These are phyloP conservation scores for Pythium dissimile DNA, from an alignment of 352 stramenopile genomes.

Conservation along the genomic window DNA sequence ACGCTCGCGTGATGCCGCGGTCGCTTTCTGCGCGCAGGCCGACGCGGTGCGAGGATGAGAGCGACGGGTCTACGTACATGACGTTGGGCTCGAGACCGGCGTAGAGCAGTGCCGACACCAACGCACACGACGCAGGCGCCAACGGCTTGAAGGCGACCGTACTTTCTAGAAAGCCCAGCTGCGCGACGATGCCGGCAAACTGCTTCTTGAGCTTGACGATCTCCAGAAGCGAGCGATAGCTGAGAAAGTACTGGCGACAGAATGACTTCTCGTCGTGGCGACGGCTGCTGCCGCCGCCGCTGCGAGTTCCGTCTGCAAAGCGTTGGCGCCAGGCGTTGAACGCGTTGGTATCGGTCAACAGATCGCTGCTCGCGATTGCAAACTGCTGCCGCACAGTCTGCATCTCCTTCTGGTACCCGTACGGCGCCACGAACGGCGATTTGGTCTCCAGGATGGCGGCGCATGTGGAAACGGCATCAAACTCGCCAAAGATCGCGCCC, in stretches of 20 bases:
- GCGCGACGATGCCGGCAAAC: slow-evolving; percentile 57
- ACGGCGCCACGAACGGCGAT: slow-evolving; percentile 79
- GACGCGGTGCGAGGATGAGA: slow-evolving; percentile 23
- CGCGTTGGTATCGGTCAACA: slow-evolving; percentile 76
- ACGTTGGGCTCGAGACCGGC: slow-evolving; percentile 92
- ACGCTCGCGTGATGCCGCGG: slow-evolving; percentile 41
- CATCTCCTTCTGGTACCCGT: slow-evolving; percentile 67
- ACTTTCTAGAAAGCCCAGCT: slow-evolving; percentile 57
- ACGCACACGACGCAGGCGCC: slow-evolving; percentile 43
- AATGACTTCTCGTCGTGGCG: slow-evolving; percentile 48
- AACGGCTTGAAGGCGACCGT: slow-evolving; percentile 23
- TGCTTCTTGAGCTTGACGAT: slow-evolving; percentile 76
- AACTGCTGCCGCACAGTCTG: slow-evolving; percentile 60
- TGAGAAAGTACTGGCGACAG: slow-evolving; percentile 68
- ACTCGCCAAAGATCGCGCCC: slow-evolving; percentile 91
- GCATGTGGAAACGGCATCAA: slow-evolving; percentile 61
- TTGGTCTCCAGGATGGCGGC: slow-evolving; percentile 76
- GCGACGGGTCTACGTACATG: slow-evolving; percentile 59
- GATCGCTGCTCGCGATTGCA: slow-evolving; percentile 51
- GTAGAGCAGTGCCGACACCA: slow-evolving; percentile 69
- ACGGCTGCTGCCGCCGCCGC: background rate
- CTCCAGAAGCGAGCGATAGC: slow-evolving; percentile 47
- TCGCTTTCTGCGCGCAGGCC: slow-evolving; percentile 26
- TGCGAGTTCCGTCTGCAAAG: background rate
- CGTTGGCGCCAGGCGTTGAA: slow-evolving; percentile 55